phyloP scores from a whole-genome alignment of 208 protist genomes.

The Leishmania gerbilli region DNA sequence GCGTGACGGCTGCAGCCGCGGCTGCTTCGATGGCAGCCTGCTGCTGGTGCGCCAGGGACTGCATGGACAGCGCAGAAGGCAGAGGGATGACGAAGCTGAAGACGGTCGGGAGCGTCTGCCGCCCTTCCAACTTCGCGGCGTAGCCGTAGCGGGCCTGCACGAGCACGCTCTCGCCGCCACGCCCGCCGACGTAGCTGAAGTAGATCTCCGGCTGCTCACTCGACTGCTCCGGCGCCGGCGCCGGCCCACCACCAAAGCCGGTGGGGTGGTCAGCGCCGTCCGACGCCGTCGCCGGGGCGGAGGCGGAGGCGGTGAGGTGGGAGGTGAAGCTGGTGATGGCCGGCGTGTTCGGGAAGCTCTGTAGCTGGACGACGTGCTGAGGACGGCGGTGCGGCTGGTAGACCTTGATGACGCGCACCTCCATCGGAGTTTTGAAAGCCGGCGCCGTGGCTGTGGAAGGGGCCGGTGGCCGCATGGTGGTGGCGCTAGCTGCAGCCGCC shows the following conservation, averaged over 20 bases:
- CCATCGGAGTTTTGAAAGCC: constrained; percentile 9
- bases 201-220: constrained; percentile 56
- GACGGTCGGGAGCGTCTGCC: constrained; percentile 46
- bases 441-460: not conserved
- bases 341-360: constrained; percentile 74
- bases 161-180: constrained; percentile 63
- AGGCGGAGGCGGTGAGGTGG: constrained; percentile 28
- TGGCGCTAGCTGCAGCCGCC: not conserved
- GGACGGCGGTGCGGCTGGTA: constrained; percentile 60
- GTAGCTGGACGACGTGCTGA: constrained; percentile 61
- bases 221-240: constrained; percentile 24
- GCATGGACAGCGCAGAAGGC: constrained; percentile 53
- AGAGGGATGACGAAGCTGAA: constrained; percentile 55
- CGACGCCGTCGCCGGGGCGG: not conserved
- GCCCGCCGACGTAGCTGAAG: constrained; percentile 62
- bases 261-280: not conserved
- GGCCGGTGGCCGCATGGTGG: constrained; percentile 12
- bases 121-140: constrained; percentile 54
- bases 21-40: constrained; percentile 37
- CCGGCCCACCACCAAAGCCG: not conserved
- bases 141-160: constrained; percentile 81
- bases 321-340: constrained; percentile 53
- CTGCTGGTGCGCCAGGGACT: constrained; percentile 46
- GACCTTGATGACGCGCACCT: constrained; percentile 48
- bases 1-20: constrained; percentile 12